Percentiles rank a stretch among this genome's conserved stretches.
These are phyloP conservation scores for Backusella morwellensis DNA, from an alignment of 192 early-diverging fungal species.

Conservation along the genomic window DNA sequence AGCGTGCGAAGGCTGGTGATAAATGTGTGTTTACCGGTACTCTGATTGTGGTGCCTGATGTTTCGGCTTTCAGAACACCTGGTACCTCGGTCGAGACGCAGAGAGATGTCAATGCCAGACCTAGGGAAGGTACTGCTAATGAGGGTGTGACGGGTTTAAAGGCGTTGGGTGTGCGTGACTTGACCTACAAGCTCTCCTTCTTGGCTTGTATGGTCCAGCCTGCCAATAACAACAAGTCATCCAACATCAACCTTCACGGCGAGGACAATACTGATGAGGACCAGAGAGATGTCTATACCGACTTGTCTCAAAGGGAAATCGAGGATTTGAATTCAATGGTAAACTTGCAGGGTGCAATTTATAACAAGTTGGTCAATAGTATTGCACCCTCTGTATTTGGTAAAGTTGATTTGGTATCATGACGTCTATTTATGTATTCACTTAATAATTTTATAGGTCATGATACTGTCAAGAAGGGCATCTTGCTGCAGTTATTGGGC, in stretches of 20 bases:
- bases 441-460: slow-evolving; percentile 52
- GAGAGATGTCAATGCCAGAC: slow-evolving; percentile 45
- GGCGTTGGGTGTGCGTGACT: slow-evolving; percentile 85
- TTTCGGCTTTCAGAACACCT: slow-evolving; percentile 75
- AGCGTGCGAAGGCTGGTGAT: slow-evolving; percentile 95
- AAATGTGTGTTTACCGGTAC: slow-evolving; percentile 85
- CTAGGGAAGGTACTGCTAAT: slow-evolving; percentile 56
- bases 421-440: background rate
- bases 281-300: slow-evolving; percentile 58
- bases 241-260: slow-evolving; percentile 49
- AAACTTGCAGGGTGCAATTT: slow-evolving; percentile 58
- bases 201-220: slow-evolving; percentile 79
- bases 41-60: slow-evolving; percentile 91
- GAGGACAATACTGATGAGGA: slow-evolving; percentile 60
- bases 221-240: slow-evolving; percentile 39
- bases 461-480: slow-evolving; percentile 92
- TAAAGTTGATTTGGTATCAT: slow-evolving; percentile 5
- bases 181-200: slow-evolving; percentile 93
- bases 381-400: slow-evolving; percentile 92
- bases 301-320: slow-evolving; percentile 70
- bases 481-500: slow-evolving; percentile 91
- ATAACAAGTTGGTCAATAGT: slow-evolving; percentile 75
- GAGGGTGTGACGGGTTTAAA: slow-evolving; percentile 87
- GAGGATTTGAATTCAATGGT: slow-evolving; percentile 74
- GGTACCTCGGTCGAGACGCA: slow-evolving; percentile 58